Conservation (phyloP, 202 grass and related monocot genomes). For the Zizania palustris region DNA sequence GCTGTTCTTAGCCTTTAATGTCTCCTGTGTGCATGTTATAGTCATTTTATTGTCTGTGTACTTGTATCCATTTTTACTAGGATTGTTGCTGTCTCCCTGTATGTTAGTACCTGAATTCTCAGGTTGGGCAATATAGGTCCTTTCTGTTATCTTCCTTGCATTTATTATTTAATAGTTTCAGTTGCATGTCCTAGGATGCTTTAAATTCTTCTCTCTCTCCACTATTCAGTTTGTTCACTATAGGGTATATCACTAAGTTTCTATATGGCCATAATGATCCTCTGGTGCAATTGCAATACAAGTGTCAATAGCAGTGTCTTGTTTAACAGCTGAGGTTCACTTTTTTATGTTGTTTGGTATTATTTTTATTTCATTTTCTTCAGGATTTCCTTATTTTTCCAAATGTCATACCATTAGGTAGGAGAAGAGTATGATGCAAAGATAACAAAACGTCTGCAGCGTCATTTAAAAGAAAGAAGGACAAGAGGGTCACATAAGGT, state of each 20-base stretch:
- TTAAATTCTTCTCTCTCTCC: slow-evolving; percentile 16
- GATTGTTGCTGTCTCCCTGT: neutral
- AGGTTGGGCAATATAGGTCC: neutral
- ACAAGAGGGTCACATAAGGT: slow-evolving; percentile 50
- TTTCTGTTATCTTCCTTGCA: neutral
- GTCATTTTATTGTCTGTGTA: neutral
- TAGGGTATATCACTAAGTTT: neutral
- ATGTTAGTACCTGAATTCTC: slow-evolving; percentile 2
- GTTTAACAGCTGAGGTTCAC: slow-evolving; percentile 21
- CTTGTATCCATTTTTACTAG: neutral
- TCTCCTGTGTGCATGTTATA: slow-evolving; percentile 2
- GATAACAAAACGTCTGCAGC: slow-evolving; percentile 60
- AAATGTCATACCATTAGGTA: slow-evolving; percentile 43
- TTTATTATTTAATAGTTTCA: neutral
- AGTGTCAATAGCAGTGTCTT: neutral
- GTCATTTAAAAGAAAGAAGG: slow-evolving; percentile 65
- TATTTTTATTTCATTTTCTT: neutral
- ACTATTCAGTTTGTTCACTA: neutral
- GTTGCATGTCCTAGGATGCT: neutral
- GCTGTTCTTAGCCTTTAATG: slow-evolving; percentile 22
- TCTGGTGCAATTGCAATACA: neutral
- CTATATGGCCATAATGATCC: slow-evolving; percentile 7
- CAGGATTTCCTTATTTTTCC: neutral
- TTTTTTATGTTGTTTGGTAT: slow-evolving; percentile 4
- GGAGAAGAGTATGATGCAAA: slow-evolving; percentile 92